Evolutionary conservation across 768 basidiomycete genomes (phyloP).

Genomic region (Arthromyces matolae): DNA sequence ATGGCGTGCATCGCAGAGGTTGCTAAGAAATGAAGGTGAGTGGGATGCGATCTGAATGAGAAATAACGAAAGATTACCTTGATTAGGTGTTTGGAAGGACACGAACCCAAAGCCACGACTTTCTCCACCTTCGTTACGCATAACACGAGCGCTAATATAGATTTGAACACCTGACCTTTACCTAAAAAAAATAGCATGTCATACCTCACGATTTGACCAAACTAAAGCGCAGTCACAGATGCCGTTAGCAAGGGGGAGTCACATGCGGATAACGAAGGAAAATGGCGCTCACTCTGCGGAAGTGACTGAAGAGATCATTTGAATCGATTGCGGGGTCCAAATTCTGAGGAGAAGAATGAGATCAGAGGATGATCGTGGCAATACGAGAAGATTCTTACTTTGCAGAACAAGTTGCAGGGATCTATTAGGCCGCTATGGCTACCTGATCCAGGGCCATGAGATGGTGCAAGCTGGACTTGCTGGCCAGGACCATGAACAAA

Average conservation of each 20-base stretch:
- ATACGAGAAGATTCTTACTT: slow-evolving; percentile 42
- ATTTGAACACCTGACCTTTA: not conserved
- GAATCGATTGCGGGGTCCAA: slow-evolving; percentile 83
- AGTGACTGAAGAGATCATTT: slow-evolving; percentile 78
- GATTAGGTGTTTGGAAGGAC: slow-evolving; percentile 77
- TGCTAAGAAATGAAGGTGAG: slow-evolving; percentile 39
- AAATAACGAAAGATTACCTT: slow-evolving; percentile 45
- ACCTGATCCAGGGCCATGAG: slow-evolving; percentile 67
- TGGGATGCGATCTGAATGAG: not conserved
- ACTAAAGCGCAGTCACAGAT: slow-evolving; percentile 43
- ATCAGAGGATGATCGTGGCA: no score
- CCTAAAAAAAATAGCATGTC: not conserved
- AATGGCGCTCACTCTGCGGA: slow-evolving; percentile 57
- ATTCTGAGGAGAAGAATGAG: slow-evolving; percentile 47
- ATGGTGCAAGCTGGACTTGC: slow-evolving; percentile 81
- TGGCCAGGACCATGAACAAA: slow-evolving; percentile 89
- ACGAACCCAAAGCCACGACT: slow-evolving; percentile 92
- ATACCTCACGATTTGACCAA: slow-evolving; percentile 86
- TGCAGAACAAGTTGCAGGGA: slow-evolving; percentile 88
- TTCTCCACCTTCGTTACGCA: slow-evolving; percentile 80
- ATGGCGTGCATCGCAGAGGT: slow-evolving; percentile 70
- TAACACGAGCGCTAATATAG: slow-evolving; percentile 74
- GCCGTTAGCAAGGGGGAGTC: no score
- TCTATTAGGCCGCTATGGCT: slow-evolving; percentile 88
- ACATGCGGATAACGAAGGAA: not conserved